Evolutionary conservation across 805 yeast genomes (phyloP).

Genomic region (Kuraishia molischiana): DNA sequence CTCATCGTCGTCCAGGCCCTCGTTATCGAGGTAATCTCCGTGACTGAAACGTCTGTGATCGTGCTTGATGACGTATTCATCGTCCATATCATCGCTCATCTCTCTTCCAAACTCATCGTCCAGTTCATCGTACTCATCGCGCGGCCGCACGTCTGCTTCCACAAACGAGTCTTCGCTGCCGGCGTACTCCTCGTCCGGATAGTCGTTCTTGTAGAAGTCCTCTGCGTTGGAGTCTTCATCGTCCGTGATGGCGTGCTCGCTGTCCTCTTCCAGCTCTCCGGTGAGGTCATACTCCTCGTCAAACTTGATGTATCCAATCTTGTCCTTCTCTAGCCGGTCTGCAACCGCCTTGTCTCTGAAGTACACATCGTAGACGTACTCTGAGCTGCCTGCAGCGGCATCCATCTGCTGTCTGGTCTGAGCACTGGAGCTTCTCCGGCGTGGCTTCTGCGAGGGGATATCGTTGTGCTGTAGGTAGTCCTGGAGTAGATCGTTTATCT

Average conservation of each 20-base stretch:
- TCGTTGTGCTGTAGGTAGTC: background rate
- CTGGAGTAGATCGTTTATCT: background rate
- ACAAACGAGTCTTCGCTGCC: constrained; percentile 1
- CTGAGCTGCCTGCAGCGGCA: constrained; percentile 28
- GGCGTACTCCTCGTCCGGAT: constrained; percentile 89
- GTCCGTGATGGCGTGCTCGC: constrained; percentile 29
- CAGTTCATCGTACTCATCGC: constrained; percentile 3
- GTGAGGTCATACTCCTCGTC: constrained; percentile 37
- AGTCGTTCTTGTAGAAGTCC: constrained; percentile 84
- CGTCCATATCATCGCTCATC: constrained; percentile 29
- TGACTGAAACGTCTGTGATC: constrained; percentile 19
- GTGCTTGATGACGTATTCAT: constrained; percentile 22
- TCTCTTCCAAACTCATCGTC: constrained; percentile 11
- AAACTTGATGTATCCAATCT: constrained; percentile 42
- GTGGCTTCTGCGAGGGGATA: background rate
- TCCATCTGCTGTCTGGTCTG: background rate
- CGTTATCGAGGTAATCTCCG: constrained; percentile 16
- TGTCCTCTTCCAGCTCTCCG: constrained; percentile 27
- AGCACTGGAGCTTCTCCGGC: constrained; percentile 1
- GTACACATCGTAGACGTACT: constrained; percentile 89
- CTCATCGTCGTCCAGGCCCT: constrained; percentile 15
- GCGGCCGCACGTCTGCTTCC: constrained; percentile 5
- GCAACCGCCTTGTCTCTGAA: constrained; percentile 47
- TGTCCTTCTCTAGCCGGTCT: constrained; percentile 24
- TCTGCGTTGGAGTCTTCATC: constrained; percentile 89